Percentiles rank a stretch among this genome's conserved stretches.
phyloP scores from a whole-genome alignment of 83 land plant species.

The Picea mariana region DNA sequence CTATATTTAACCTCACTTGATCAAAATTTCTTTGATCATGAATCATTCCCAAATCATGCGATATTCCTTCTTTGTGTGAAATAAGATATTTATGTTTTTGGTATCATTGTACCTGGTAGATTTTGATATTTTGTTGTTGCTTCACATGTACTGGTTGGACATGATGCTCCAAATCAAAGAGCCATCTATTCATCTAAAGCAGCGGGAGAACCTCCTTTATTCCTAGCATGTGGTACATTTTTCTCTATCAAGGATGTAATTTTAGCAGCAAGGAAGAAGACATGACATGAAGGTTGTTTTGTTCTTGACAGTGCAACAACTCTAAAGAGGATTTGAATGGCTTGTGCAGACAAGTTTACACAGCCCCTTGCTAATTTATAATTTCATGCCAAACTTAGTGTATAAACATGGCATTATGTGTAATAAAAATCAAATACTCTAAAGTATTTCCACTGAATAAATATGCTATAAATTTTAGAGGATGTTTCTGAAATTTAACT shows the following conservation, averaged over 20 bases:
- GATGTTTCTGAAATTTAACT: neutral
- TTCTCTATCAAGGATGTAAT: conserved; percentile 96
- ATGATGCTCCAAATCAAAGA: conserved; percentile 81
- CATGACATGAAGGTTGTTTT: conserved; percentile 68
- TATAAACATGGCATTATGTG: conserved; percentile 23
- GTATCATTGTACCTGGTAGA: neutral
- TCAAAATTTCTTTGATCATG: neutral
- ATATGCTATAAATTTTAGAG: neutral
- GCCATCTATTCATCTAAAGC: conserved; percentile 96
- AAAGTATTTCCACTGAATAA: neutral
- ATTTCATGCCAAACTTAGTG: conserved; percentile 74
- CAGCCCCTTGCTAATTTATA: conserved; percentile 38
- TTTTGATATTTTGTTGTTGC: neutral
- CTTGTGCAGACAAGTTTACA: conserved; percentile 81
- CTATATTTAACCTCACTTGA: neutral
- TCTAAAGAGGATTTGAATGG: conserved; percentile 92
- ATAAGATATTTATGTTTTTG: neutral
- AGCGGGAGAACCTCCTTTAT: conserved; percentile 95
- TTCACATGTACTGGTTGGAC: conserved; percentile 16
- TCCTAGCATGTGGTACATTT: conserved; percentile 75
- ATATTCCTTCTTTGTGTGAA: neutral
- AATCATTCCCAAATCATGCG: neutral
- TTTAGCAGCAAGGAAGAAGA: conserved; percentile 66
- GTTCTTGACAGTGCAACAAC: conserved; percentile 90
- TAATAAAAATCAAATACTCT: neutral